These are phyloP conservation scores for Citrus maxima DNA, from an alignment of 345 rosid genomes.

Conservation along the genomic window DNA sequence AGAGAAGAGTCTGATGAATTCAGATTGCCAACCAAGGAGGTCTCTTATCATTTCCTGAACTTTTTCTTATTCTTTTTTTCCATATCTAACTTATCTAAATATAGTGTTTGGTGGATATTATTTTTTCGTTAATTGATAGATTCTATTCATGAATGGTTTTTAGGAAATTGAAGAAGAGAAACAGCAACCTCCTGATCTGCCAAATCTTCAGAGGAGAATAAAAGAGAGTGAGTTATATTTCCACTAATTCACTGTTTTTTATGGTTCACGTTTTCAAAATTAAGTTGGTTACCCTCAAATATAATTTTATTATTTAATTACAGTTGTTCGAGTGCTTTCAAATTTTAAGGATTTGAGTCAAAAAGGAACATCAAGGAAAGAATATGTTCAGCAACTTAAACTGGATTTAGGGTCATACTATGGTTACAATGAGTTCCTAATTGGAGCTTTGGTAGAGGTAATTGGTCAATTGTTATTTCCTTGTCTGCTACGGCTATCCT, in stretches of 20 bases:
- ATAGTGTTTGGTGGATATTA: not conserved
- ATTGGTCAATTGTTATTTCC: slow-evolving; percentile 9
- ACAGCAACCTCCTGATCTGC: slow-evolving; percentile 72
- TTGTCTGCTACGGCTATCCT: not conserved
- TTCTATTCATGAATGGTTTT: not conserved
- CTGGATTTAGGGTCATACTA: slow-evolving; percentile 73
- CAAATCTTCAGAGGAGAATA: slow-evolving; percentile 68
- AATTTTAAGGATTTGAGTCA: slow-evolving; percentile 66
- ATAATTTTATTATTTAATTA: slow-evolving; percentile 11
- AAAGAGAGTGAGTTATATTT: slow-evolving; percentile 61
- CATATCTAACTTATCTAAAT: not conserved
- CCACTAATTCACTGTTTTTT: not conserved
- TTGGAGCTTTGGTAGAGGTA: slow-evolving; percentile 83
- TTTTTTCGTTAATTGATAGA: not conserved
- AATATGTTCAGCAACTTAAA: slow-evolving; percentile 66
- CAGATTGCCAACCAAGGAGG: slow-evolving; percentile 84
- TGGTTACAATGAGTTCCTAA: slow-evolving; percentile 85
- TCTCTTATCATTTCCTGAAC: slow-evolving; percentile 13
- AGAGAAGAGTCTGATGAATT: slow-evolving; percentile 72
- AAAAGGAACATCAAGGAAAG: slow-evolving; percentile 65
- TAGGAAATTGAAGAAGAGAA: slow-evolving; percentile 89
- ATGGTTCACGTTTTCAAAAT: slow-evolving; percentile 3
- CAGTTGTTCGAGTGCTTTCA: slow-evolving; percentile 83
- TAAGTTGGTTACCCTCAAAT: not conserved
- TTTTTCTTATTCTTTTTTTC: not conserved